Conservation (phyloP, 1,284 basidiomycete genomes). For the Peniophora sp. region DNA sequence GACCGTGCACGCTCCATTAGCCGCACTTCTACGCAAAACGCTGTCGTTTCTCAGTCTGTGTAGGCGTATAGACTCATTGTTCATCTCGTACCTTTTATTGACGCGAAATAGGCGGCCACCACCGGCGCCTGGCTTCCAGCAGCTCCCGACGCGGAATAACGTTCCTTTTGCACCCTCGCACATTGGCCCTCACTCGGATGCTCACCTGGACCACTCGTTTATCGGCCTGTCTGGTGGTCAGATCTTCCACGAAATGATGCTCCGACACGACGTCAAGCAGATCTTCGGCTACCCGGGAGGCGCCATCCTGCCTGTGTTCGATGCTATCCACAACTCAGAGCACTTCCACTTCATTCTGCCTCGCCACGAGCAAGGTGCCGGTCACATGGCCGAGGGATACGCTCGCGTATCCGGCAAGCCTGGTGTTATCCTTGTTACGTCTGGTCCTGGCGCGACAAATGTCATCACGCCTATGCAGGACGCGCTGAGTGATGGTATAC, state of each 20-base stretch:
- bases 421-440: constrained; percentile 96
- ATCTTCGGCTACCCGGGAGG: constrained; percentile 98
- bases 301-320: constrained; percentile 97
- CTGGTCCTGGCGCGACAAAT: constrained; percentile 96
- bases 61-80: constrained; percentile 19
- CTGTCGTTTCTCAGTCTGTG: constrained; percentile 54
- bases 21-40: constrained; percentile 48
- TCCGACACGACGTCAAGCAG: constrained; percentile 92
- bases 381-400: constrained; percentile 99
- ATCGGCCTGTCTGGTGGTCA: constrained; percentile 93
- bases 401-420: constrained; percentile 97
- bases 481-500: constrained; percentile 90
- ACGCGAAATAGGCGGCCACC: constrained; percentile 46
- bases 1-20: constrained; percentile 63
- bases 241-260: constrained; percentile 99
- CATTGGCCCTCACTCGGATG: constrained; percentile 37
- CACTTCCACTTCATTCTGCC: constrained; percentile 96
- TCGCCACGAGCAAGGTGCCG: constrained; percentile 95
- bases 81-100: constrained; percentile 4
- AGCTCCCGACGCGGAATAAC: constrained; percentile 48
- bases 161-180: constrained; percentile 32
- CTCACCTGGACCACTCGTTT: constrained; percentile 70
- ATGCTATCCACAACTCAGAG: constrained; percentile 95
- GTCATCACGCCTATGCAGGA: constrained; percentile 98
- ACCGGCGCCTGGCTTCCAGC: constrained; percentile 61